Evolutionary conservation across 2,329 filamentous ascomycete genomes (phyloP), one percentile per base, ranked within the genome.

Genomic region (Arthrobotrys musiformis): DNA sequence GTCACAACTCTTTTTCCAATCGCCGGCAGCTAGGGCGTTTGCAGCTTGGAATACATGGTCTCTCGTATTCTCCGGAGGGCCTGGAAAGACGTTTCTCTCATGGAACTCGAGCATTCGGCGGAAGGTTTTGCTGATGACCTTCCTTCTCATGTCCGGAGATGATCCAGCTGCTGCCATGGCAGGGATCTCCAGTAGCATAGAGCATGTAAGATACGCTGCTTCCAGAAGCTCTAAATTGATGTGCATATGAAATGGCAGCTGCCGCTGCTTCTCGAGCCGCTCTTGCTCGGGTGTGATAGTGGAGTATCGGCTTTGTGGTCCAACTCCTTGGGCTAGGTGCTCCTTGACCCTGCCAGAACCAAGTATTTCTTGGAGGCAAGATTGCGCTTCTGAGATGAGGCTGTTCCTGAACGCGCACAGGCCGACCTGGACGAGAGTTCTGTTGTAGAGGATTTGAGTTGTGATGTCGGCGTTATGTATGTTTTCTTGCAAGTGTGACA

Each of bases 231-330:
- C 95, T 63, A 99, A 89, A 87, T 99, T 99, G 88, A 99, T 99
- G 88, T 99, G 95, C 93, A 99, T 97, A 87, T 99, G 95, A 90
- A 99, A 99, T 40, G 95, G 95, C 80, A 99, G 89, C 86, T 99
- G 95, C 82, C 95, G 91, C 86, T 98, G 94, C 84, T 95, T 93
- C 87, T 99, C 95, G 42, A 98, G 89, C 80, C 94, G 92, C 86
- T 99, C 95, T 85, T 99, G 95, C 85, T 99, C 95, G 17, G 95
- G 95, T 37, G 94, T 95, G 78, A 99, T 95, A 82, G 97, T 94
- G 82, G 90, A 94, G 86, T 94, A 99, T 81, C 95, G 90, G 19
- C 66, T 77, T 86, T 99, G 95, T 84, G 99, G 95, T 87, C 98
- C 97, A 79, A 99, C 93, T 84, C 95, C 96, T 85, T 99, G 95